Percentiles rank a stretch among this genome's conserved stretches.
Evolutionary conservation across 345 rosid genomes (phyloP).

Genomic region (Bruguiera parviflora): DNA sequence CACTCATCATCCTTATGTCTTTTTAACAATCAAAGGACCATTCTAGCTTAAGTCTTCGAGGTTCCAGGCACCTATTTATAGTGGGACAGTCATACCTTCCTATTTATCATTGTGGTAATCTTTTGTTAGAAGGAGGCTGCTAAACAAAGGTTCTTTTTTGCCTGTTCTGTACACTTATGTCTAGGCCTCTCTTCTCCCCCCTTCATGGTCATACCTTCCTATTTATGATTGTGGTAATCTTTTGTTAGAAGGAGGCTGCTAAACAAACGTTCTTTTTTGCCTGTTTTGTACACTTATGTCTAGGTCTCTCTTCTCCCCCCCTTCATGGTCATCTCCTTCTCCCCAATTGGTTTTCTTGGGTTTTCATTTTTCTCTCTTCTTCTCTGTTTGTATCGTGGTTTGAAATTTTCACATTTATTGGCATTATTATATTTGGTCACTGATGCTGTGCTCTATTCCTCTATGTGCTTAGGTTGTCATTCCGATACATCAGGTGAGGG

Average conservation of each 20-base stretch:
- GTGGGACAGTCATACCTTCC: no score
- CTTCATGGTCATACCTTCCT: not conserved
- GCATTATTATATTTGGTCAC: not conserved
- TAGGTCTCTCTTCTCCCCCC: conserved; percentile 38
- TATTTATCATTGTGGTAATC: no score
- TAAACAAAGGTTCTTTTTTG: conserved; percentile 34
- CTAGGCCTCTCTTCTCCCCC: conserved; percentile 41
- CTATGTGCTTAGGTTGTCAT: conserved; percentile 53
- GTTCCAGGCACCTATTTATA: no score
- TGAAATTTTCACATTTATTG: not conserved
- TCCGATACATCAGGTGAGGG: conserved; percentile 68
- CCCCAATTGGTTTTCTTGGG: not conserved
- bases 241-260: no score
- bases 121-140: no score
- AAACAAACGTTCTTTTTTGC: conserved; percentile 39
- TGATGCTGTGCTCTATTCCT: not conserved
- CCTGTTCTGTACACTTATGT: conserved; percentile 68
- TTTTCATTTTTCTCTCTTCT: not conserved
- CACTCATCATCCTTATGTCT: no score
- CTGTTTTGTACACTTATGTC: conserved; percentile 66
- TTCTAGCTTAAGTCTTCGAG: no score
- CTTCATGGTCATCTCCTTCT: not conserved
- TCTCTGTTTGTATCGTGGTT: not conserved
- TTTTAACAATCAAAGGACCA: no score
- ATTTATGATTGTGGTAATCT: no score